A percentile compares a stretch with the other conserved stretches of the same genome.
These are phyloP conservation scores for Parasitella parasitica DNA, from an alignment of 371 early-diverging fungal genomes.

Conservation along the genomic window DNA sequence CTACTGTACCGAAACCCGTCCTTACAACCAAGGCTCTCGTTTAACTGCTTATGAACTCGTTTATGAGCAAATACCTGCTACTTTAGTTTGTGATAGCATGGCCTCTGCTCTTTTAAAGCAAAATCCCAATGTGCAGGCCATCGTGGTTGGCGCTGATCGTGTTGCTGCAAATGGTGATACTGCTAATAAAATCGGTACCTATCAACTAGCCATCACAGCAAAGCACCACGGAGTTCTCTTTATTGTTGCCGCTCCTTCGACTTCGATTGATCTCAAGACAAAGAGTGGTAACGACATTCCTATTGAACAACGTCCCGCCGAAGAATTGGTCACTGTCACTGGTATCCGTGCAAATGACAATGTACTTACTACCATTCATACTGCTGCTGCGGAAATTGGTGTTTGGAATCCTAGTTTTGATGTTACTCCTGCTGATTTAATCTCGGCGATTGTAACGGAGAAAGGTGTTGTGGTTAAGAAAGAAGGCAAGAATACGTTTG, in stretches of 20 bases:
- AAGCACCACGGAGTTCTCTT: slow-evolving; percentile 83
- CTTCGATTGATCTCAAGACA: slow-evolving; percentile 83
- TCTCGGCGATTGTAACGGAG: slow-evolving; percentile 94
- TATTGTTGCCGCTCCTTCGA: slow-evolving; percentile 94
- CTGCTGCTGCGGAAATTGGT: slow-evolving; percentile 80
- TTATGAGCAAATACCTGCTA: slow-evolving; percentile 89
- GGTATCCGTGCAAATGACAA: slow-evolving; percentile 58
- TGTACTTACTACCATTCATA: slow-evolving; percentile 61
- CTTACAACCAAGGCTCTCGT: slow-evolving; percentile 95
- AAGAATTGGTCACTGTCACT: slow-evolving; percentile 75
- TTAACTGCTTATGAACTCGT: slow-evolving; percentile 94
- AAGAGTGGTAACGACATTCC: slow-evolving; percentile 72
- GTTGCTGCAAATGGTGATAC: slow-evolving; percentile 97
- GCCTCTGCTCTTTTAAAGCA: slow-evolving; percentile 77
- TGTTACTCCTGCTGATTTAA: slow-evolving; percentile 86
- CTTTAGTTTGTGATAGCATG: slow-evolving; percentile 91
- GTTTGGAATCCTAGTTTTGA: slow-evolving; percentile 98
- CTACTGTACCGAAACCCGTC: slow-evolving; percentile 95
- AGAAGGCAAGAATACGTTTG: slow-evolving; percentile 53
- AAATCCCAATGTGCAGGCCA: slow-evolving; percentile 65
- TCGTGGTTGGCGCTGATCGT: slow-evolving; percentile 96
- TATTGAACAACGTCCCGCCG: slow-evolving; percentile 83
- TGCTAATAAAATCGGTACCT: slow-evolving; percentile 98
- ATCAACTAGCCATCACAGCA: slow-evolving; percentile 92
- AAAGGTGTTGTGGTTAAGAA: slow-evolving; percentile 78